phyloP scores from a whole-genome alignment of 106 monocot genomes.

The Ottelia alismoides region DNA sequence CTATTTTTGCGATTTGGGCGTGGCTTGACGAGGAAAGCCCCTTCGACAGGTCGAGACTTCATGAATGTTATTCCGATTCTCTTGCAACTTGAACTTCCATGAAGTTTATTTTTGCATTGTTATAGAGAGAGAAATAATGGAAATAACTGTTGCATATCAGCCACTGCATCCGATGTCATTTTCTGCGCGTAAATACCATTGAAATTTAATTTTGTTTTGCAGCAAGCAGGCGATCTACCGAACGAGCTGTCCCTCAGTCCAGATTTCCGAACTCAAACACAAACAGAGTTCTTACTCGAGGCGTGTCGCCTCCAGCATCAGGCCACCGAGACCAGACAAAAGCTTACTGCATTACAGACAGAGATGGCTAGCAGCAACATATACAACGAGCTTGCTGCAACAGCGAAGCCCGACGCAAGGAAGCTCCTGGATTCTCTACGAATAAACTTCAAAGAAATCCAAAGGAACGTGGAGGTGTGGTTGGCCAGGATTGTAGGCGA shows the following conservation, averaged over 20 bases:
- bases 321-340: constrained; percentile 69
- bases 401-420: constrained; percentile 30
- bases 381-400: constrained; percentile 32
- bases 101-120: too few relatives aligned
- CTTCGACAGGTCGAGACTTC: too few relatives aligned
- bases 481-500: constrained; percentile 91
- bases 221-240: constrained; percentile 72
- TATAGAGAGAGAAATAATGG: too few relatives aligned
- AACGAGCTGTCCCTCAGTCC: constrained; percentile 47
- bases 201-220: neutral
- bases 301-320: constrained; percentile 62
- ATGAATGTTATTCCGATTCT: too few relatives aligned
- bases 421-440: constrained; percentile 55
- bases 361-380: constrained; percentile 30
- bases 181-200: neutral
- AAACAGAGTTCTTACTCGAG: constrained; percentile 76
- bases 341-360: constrained; percentile 42
- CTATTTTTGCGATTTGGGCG: too few relatives aligned
- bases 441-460: constrained; percentile 79
- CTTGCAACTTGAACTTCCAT: too few relatives aligned
- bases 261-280: constrained; percentile 61
- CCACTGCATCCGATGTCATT: too few relatives aligned
- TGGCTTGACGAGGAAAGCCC: too few relatives aligned
- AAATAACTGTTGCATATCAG: too few relatives aligned
- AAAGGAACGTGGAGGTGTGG: constrained; percentile 87